Percentiles rank a stretch among this genome's conserved stretches.
phyloP scores from a whole-genome alignment of 2,329 filamentous ascomycete species.

The Massarina eburnea region DNA sequence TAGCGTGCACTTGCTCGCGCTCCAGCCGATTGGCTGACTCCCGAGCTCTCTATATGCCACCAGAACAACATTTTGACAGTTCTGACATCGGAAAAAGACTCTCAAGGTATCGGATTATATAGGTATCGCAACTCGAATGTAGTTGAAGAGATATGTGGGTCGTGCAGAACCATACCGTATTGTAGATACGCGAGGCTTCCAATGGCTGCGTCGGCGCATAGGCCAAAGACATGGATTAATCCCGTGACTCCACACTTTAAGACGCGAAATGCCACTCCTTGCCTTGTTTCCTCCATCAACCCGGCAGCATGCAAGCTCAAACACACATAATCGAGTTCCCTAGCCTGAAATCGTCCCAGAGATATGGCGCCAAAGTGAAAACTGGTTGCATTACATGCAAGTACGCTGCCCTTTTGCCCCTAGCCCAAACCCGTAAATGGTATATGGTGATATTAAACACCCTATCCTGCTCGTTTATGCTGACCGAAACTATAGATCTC shows the following conservation, averaged over 20 bases:
- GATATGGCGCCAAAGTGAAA: constrained; percentile 12
- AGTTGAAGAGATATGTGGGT: no score
- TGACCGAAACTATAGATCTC: constrained; percentile 16
- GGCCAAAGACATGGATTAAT: no score
- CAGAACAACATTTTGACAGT: no score
- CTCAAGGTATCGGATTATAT: no score
- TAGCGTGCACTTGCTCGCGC: no score
- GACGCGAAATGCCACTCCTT: not conserved
- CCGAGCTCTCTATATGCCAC: no score
- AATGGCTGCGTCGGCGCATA: no score
- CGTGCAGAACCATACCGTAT: no score
- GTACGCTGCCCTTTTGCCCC: not conserved
- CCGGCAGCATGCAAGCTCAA: constrained; percentile 1
- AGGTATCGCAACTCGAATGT: no score
- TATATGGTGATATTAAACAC: not conserved
- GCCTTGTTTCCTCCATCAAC: not conserved
- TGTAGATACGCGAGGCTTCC: no score
- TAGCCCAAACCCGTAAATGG: not conserved
- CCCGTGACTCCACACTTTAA: not conserved
- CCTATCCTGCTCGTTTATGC: not conserved
- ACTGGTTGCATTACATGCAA: constrained; percentile 8
- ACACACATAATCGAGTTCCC: constrained; percentile 8
- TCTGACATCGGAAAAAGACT: no score
- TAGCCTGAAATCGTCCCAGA: constrained; percentile 9
- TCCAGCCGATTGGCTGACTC: constrained; percentile 3